Conservation (phyloP, 352 stramenopile species). For the Hyaloperonospora arabidopsidis region DNA sequence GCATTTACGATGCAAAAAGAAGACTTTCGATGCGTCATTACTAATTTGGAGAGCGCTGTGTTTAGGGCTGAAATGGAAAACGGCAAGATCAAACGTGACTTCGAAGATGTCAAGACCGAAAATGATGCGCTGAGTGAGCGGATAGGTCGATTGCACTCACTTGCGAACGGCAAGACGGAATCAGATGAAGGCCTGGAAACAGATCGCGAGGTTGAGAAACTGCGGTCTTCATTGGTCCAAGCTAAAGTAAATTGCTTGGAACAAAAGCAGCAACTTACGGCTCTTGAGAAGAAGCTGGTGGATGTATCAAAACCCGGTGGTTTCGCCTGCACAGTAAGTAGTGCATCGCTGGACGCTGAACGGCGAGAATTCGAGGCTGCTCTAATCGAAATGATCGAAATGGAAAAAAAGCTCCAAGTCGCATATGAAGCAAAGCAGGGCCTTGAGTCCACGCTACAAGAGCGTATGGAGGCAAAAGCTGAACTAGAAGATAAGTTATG, state of each 20-base stretch:
- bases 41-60: constrained; percentile 17
- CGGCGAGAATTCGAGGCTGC: constrained; percentile 51
- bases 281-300: constrained; percentile 51
- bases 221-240: constrained; percentile 53
- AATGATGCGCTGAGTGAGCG: constrained; percentile 54
- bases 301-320: constrained; percentile 33
- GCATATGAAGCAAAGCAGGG: constrained; percentile 53
- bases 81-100: constrained; percentile 25
- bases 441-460: constrained; percentile 43
- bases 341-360: constrained; percentile 35
- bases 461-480: constrained; percentile 39
- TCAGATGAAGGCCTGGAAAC: constrained; percentile 36
- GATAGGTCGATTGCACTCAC: constrained; percentile 37
- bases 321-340: constrained; percentile 18
- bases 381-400: constrained; percentile 59
- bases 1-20: constrained; percentile 37
- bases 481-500: constrained; percentile 42
- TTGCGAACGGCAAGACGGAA: constrained; percentile 32
- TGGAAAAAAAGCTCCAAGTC: constrained; percentile 56
- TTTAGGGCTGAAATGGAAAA: constrained; percentile 21
- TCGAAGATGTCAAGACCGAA: constrained; percentile 44
- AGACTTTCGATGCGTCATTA: constrained; percentile 25
- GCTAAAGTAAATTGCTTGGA: constrained; percentile 46
- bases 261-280: constrained; percentile 47
- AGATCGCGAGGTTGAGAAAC: constrained; percentile 44